Percentiles rank a stretch among this genome's conserved stretches.
These are phyloP conservation scores for Podaxis sp. DNA, from an alignment of 768 basidiomycete genomes.

Conservation along the genomic window DNA sequence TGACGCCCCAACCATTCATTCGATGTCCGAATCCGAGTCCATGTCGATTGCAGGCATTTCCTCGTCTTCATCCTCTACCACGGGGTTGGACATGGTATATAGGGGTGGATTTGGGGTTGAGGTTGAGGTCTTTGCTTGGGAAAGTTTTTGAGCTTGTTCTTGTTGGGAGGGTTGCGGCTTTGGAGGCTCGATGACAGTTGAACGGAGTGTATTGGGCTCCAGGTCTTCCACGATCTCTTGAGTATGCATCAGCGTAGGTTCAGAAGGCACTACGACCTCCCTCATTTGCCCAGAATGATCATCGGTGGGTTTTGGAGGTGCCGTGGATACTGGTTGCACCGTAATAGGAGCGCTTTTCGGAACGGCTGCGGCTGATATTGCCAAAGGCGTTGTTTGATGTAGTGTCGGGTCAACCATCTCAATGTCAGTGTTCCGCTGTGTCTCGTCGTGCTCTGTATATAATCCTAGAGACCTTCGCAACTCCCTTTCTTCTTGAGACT, in stretches of 20 bases:
- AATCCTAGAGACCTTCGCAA: slow-evolving; percentile 43
- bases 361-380: not conserved
- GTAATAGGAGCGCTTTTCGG: not conserved
- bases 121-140: not conserved
- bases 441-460: slow-evolving; percentile 14
- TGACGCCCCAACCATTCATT: slow-evolving; percentile 22
- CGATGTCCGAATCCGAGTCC: slow-evolving; percentile 76
- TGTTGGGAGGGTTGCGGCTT: not conserved
- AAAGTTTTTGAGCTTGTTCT: not conserved
- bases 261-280: not conserved
- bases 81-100: slow-evolving; percentile 1
- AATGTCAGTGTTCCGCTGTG: not conserved
- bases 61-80: slow-evolving; percentile 60
- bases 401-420: not conserved
- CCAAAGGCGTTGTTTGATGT: not conserved
- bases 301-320: not conserved
- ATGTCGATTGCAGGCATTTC: slow-evolving; percentile 77
- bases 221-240: not conserved
- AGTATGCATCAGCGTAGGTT: not conserved
- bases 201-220: not conserved
- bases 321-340: not conserved
- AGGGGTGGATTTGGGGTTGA: not conserved
- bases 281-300: not conserved
- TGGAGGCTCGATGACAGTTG: not conserved
- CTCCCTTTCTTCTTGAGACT: slow-evolving; percentile 60